These are phyloP conservation scores for Arthrobotrys conoides DNA, from an alignment of 2,329 filamentous ascomycete species.

Conservation along the genomic window DNA sequence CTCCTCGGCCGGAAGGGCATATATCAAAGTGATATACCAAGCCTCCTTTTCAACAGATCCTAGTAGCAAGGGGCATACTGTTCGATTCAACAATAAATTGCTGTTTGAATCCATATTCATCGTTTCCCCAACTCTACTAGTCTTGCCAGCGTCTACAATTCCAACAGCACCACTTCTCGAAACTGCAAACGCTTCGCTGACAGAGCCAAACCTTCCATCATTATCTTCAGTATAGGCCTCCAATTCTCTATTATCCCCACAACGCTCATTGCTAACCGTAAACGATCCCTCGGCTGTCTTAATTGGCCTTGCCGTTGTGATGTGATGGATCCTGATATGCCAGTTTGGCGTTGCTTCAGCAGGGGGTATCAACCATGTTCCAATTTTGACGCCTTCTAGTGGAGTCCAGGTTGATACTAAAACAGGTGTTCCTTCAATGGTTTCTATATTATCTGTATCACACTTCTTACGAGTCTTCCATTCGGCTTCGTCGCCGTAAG, in stretches of 20 bases:
- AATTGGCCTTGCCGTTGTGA: slow-evolving; percentile 74
- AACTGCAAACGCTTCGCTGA: slow-evolving; percentile 67
- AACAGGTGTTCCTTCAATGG: slow-evolving; percentile 69
- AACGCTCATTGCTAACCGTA: slow-evolving; percentile 73
- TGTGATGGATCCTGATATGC: slow-evolving; percentile 77
- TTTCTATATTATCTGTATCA: slow-evolving; percentile 76
- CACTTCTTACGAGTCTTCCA: slow-evolving; percentile 80
- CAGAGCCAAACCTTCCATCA: slow-evolving; percentile 68
- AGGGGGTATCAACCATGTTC: slow-evolving; percentile 77
- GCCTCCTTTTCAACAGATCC: slow-evolving; percentile 73
- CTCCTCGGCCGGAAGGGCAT: slow-evolving; percentile 74
- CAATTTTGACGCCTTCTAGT: slow-evolving; percentile 74
- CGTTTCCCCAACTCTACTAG: slow-evolving; percentile 73
- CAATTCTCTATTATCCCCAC: slow-evolving; percentile 74
- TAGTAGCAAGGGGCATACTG: slow-evolving; percentile 79
- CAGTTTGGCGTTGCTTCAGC: slow-evolving; percentile 74
- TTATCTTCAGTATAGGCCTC: slow-evolving; percentile 67
- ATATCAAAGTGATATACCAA: slow-evolving; percentile 81
- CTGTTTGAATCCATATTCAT: slow-evolving; percentile 84
- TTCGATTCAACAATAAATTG: slow-evolving; percentile 80
- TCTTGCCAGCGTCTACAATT: slow-evolving; percentile 68
- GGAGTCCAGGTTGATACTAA: slow-evolving; percentile 80
- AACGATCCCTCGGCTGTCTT: slow-evolving; percentile 82
- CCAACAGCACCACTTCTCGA: slow-evolving; percentile 71
- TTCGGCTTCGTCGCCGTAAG: slow-evolving; percentile 81